Base-by-base conservation (phyloP, 192 early-diverging fungal genomes). In the Backusella tarrabulga region DNA sequence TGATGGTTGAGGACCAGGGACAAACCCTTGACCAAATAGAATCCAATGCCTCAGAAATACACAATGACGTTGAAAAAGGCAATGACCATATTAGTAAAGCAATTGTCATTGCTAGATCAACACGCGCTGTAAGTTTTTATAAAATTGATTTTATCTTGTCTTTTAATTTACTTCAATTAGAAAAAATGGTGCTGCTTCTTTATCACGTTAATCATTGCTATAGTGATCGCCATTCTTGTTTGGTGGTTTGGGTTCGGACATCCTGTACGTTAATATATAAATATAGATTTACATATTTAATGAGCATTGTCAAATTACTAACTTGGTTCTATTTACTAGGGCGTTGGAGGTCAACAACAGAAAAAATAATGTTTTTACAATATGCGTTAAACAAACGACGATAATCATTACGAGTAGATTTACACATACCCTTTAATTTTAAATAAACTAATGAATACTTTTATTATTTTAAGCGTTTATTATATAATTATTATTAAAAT, bases 1-100 rank as follows among this genome's bases (percentile, higher is more conserved):
- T 94, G 23, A 81, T 95, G 26, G 93, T 96, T 11, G 86, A 88
- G 38, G 86, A 90, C 6, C 94, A 95, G 75, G 95, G 90, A n/a
- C 88, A 93, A 38, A 76, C 90, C 34, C 75, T 96, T 44, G 85
- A 93, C 69, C 83, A 88, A 50, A 91, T 95, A 44, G 93, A 92
- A 80, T 76, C 83, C 6, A 86, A 92, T 73, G 87, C 91, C 0
- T 76, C 86, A 11, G 41, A 50, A 14, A 42, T 66, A 21, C 41
- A 42, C 4, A 42, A 21, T n/a, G 72, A 82, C 7, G 26, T 82
- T 29, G 80, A 82, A 68, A 69, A 75, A 50, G 80, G 80, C 67
- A 69, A 56, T 34, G 44, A 71, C 42, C 71, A 71, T 66, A 72
- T 82, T 41, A 74, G 72, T 29, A 71, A 46, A 3, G 77, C 80